Percentiles rank a stretch among this genome's conserved stretches.
These are phyloP conservation scores for Starmerella stigmatis DNA, from an alignment of 805 yeast species.

Conservation along the genomic window DNA sequence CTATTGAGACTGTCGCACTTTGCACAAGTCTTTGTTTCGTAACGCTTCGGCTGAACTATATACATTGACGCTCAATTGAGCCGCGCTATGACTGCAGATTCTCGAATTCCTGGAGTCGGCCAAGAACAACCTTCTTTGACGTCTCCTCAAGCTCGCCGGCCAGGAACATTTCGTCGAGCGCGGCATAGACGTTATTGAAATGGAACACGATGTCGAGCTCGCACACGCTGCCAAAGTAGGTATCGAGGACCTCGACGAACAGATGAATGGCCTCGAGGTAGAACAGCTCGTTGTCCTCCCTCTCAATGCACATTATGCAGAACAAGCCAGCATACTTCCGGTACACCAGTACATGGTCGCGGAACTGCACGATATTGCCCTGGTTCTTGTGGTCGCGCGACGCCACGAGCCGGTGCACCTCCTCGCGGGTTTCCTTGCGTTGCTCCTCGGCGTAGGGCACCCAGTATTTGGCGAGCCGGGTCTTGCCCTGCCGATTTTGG, in stretches of 20 bases:
- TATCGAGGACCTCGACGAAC: constrained; percentile 78
- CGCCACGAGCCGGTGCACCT: constrained; percentile 68
- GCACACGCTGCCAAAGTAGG: constrained; percentile 81
- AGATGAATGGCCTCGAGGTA: constrained; percentile 77
- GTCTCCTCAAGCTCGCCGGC: constrained; percentile 90
- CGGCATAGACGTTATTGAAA: constrained; percentile 70
- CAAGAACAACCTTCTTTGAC: constrained; percentile 55
- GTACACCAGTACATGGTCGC: constrained; percentile 61
- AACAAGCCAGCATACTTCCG: constrained; percentile 86
- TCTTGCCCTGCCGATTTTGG: constrained; percentile 87
- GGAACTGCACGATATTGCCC: constrained; percentile 67
- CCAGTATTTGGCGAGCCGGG: constrained; percentile 78
- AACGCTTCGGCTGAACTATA: no score
- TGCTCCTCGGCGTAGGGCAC: constrained; percentile 37
- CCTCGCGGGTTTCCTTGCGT: constrained; percentile 41
- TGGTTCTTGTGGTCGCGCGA: constrained; percentile 77
- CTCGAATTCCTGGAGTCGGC: constrained; percentile 56
- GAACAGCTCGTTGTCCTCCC: constrained; percentile 69
- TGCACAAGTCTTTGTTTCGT: no score
- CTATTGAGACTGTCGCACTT: no score
- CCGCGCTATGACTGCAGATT: constrained; percentile 35
- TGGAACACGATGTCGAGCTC: constrained; percentile 89
- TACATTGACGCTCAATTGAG: no score
- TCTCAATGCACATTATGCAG: constrained; percentile 73
- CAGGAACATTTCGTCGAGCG: constrained; percentile 74